Evolutionary conservation across 805 yeast genomes (phyloP), one percentile per base, ranked within the genome.

Genomic region (Candida quercuum): DNA sequence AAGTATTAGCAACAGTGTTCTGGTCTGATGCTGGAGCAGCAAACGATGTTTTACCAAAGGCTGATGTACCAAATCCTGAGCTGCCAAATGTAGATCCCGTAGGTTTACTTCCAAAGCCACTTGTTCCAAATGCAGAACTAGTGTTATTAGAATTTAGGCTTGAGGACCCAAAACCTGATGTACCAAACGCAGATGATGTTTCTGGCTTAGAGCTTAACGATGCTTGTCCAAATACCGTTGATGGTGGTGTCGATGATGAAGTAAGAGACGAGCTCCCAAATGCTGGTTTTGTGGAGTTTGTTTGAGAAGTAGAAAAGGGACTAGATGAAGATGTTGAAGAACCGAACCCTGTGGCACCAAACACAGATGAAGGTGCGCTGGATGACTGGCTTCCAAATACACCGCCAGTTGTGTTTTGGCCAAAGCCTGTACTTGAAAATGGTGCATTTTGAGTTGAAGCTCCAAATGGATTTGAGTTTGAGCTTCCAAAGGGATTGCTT

Each of bases 181-280:
- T 17, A 3, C 47, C 48, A 36, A 39, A 41, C 2, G 45, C 38
- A 6, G 40, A 18, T 11, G 37, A 17, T 1, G 36, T 28, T 14
- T 35, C 28, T 18, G 46, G 22, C 16, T 45, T 41, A 10, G 39
- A 14, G 11, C 55, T 53, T 41, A 49, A 45, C 16, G 51, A 29
- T 14, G 49, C 36, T 5, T 50, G 25, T 11, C 59, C 59, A 40
- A 47, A 50, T 4, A 58, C 49, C 12, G 51, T 38, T n/a, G 45
- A 19, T 8, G 44, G 38, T 15, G 45, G 41, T 20, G 43, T 20
- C 14, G 43, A 13, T 16, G 27, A 23, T 8, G 48, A 37, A 16
- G 39, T 39, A 14, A 35, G 32, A 20, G 15, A 12, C 14, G 14
- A 22, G 11, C 24, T n/a, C 14, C 28, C 28, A 13, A 13, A 25